Percentiles rank a stretch among this genome's conserved stretches.
Evolutionary conservation across 371 early-diverging fungal species (phyloP).

Genomic region (Saksenaea oblongispora): DNA sequence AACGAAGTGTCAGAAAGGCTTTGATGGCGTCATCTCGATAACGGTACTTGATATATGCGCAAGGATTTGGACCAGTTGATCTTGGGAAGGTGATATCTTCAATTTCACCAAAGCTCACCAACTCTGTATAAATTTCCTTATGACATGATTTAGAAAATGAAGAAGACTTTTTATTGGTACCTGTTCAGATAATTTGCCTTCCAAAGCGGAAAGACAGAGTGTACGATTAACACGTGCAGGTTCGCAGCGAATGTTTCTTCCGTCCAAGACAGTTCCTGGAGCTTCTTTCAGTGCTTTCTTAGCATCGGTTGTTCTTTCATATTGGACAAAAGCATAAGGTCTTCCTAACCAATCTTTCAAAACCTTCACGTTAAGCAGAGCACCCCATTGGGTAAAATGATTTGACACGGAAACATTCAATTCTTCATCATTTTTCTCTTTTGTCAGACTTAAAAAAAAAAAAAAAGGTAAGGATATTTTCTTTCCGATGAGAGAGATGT

Average conservation of each 20-base stretch:
- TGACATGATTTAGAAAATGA: too few species aligned
- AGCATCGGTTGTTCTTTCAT: slow-evolving; percentile 63
- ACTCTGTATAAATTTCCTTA: slow-evolving; percentile 15
- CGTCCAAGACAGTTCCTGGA: slow-evolving; percentile 69
- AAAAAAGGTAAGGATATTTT: background rate
- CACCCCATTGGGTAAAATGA: slow-evolving; percentile 74
- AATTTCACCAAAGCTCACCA: slow-evolving; percentile 59
- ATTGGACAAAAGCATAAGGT: slow-evolving; percentile 90
- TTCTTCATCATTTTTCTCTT: slow-evolving; percentile 61
- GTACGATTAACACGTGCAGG: slow-evolving; percentile 85
- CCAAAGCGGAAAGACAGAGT: slow-evolving; percentile 61
- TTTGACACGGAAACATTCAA: slow-evolving; percentile 60
- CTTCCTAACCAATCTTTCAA: slow-evolving; percentile 75
- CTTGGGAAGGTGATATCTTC: slow-evolving; percentile 70
- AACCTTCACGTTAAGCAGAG: slow-evolving; percentile 73
- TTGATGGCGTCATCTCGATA: slow-evolving; percentile 83
- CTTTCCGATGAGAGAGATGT: background rate
- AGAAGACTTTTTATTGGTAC: slow-evolving; percentile 26
- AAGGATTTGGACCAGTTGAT: slow-evolving; percentile 47
- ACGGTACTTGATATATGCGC: slow-evolving; percentile 72
- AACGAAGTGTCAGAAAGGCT: slow-evolving; percentile 51
- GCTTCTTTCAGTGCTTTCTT: slow-evolving; percentile 66
- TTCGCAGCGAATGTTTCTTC: slow-evolving; percentile 80
- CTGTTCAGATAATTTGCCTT: slow-evolving; percentile 39
- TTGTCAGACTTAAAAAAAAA: slow-evolving; percentile 70